Evolutionary conservation across 2,329 filamentous ascomycete genomes (phyloP).

Genomic region (Calonectria multiphialidica): DNA sequence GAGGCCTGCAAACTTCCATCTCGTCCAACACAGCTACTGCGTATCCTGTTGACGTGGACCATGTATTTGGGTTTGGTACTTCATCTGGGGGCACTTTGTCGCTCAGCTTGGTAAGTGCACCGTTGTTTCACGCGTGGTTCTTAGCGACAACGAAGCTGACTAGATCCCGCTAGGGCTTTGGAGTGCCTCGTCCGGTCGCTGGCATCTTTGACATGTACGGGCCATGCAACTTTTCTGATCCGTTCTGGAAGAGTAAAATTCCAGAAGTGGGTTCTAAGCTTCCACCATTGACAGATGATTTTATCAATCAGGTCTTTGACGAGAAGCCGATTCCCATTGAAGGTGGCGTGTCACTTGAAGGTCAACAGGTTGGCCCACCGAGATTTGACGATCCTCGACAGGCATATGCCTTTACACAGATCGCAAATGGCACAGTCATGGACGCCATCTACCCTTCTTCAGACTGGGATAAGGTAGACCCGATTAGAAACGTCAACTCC

Average conservation of each 20-base stretch:
- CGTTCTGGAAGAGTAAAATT: slow-evolving; percentile 51
- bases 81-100: slow-evolving; percentile 52
- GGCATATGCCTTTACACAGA: slow-evolving; percentile 56
- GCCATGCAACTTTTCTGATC: slow-evolving; percentile 52
- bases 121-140: background rate
- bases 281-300: slow-evolving; percentile 42
- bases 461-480: slow-evolving; percentile 48
- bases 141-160: background rate
- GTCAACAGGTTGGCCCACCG: slow-evolving; percentile 49
- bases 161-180: slow-evolving; percentile 48
- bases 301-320: slow-evolving; percentile 51
- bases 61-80: slow-evolving; percentile 52
- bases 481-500: slow-evolving; percentile 46
- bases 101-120: slow-evolving; percentile 49
- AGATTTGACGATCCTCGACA: slow-evolving; percentile 51
- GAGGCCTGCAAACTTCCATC: slow-evolving; percentile 41
- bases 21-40: background rate
- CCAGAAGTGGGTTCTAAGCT: slow-evolving; percentile 44
- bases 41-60: slow-evolving; percentile 42
- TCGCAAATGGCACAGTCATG: slow-evolving; percentile 53
- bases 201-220: slow-evolving; percentile 58
- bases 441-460: slow-evolving; percentile 43
- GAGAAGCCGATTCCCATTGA: slow-evolving; percentile 51
- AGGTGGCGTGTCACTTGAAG: slow-evolving; percentile 56
- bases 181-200: slow-evolving; percentile 47